These are phyloP conservation scores for Giardia duodenalis DNA, from an alignment of 208 protist species.

Conservation along the genomic window DNA sequence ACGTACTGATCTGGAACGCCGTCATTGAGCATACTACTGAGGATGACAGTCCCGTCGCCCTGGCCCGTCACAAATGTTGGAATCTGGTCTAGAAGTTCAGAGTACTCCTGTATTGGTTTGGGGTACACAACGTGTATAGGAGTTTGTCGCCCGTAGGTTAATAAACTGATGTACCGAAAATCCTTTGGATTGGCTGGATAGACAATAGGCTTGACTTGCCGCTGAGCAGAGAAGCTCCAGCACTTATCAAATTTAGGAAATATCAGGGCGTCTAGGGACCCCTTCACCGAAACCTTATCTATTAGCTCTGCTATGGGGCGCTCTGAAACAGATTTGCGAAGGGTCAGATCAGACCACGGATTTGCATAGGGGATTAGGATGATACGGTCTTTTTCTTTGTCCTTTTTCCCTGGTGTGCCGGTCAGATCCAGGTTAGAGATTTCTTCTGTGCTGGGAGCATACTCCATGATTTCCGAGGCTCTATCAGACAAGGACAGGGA, in stretches of 20 bases:
- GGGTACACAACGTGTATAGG: slow-evolving; percentile 7
- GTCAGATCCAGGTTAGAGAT: background rate
- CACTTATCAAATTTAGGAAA: background rate
- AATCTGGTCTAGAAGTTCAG: slow-evolving; percentile 4
- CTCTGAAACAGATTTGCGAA: background rate
- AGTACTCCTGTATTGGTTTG: background rate
- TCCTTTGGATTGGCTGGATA: background rate
- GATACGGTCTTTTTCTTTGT: background rate
- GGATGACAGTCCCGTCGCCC: slow-evolving; percentile 1
- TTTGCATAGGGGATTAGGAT: background rate
- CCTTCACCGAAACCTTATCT: background rate
- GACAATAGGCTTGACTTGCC: background rate
- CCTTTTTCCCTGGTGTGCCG: background rate
- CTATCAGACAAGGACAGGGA: too few relatives aligned
- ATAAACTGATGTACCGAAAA: background rate
- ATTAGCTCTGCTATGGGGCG: background rate
- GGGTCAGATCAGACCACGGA: background rate
- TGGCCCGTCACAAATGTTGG: background rate
- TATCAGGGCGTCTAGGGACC: background rate
- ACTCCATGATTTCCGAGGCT: too few relatives aligned
- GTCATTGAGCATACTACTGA: background rate
- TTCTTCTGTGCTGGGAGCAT: too few relatives aligned
- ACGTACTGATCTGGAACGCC: background rate
- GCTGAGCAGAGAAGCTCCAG: background rate
- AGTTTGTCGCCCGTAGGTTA: background rate